Conservation (phyloP, 495 filamentous ascomycete species). For the Hyaloscypha variabilis region DNA sequence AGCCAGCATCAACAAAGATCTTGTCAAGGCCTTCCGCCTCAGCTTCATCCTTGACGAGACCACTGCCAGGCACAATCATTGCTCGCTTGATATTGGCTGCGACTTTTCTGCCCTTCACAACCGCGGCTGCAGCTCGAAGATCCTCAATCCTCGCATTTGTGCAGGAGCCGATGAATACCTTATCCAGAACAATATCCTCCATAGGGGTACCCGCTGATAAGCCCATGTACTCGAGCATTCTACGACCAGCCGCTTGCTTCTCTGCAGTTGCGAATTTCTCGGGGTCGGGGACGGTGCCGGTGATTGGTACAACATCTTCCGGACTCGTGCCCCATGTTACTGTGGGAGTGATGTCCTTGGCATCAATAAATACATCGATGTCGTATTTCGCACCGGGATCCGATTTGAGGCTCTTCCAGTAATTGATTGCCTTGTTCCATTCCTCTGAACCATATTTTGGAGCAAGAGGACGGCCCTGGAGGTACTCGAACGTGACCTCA, state of each 20-base stretch:
- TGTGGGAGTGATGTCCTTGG: constrained; percentile 89
- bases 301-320: constrained; percentile 94
- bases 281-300: constrained; percentile 83
- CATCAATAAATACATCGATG: constrained; percentile 81
- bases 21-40: constrained; percentile 91
- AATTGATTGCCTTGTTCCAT: constrained; percentile 86
- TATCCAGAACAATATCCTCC: constrained; percentile 89
- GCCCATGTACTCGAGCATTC: constrained; percentile 96
- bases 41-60: constrained; percentile 90
- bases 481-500: constrained; percentile 90
- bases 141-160: constrained; percentile 98
- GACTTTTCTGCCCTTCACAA: constrained; percentile 85
- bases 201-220: constrained; percentile 81
- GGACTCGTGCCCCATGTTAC: constrained; percentile 97
- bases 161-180: constrained; percentile 98
- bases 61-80: constrained; percentile 95
- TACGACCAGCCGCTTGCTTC: constrained; percentile 75
- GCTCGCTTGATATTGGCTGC: constrained; percentile 88
- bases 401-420: constrained; percentile 86
- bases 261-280: constrained; percentile 78
- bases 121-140: constrained; percentile 81
- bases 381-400: constrained; percentile 88
- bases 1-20: constrained; percentile 89
- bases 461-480: constrained; percentile 86
- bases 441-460: constrained; percentile 80